These are phyloP conservation scores for Entophlyctis luteolus DNA, from an alignment of 192 early-diverging fungal genomes.

Conservation along the genomic window DNA sequence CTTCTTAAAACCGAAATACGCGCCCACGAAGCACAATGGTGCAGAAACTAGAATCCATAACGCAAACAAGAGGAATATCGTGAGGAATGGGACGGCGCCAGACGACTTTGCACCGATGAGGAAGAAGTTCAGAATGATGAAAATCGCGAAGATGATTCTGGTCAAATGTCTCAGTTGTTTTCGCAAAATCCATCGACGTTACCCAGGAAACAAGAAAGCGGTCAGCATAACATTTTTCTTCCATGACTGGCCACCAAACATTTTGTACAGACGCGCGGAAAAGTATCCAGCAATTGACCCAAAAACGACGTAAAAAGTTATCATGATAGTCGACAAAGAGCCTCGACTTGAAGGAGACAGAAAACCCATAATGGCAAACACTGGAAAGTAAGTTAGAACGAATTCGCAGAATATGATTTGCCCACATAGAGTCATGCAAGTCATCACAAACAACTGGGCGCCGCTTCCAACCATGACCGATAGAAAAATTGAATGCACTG, in stretches of 20 bases:
- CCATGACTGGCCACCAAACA: conserved; percentile 87
- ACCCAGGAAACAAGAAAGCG: conserved; percentile 78
- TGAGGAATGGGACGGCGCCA: conserved; percentile 85
- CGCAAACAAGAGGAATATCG: conserved; percentile 69
- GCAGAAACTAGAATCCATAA: conserved; percentile 79
- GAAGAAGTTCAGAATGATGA: conserved; percentile 79
- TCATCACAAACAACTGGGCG: conserved; percentile 54
- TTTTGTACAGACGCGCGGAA: conserved; percentile 87
- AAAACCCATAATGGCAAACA: conserved; percentile 93
- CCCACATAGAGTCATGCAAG: conserved; percentile 51
- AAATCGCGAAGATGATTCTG: conserved; percentile 53
- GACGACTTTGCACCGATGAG: conserved; percentile 83
- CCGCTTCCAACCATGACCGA: conserved; percentile 56
- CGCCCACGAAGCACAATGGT: conserved; percentile 78
- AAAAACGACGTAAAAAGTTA: conserved; percentile 88
- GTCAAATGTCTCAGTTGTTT: neutral
- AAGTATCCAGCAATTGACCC: conserved; percentile 83
- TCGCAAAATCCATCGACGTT: conserved; percentile 21
- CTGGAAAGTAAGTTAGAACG: conserved; percentile 20
- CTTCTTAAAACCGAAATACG: conserved; percentile 79
- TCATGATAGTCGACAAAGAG: conserved; percentile 87
- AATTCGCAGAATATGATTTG: neutral
- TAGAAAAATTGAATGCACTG: conserved; percentile 42
- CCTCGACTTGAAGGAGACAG: conserved; percentile 81
- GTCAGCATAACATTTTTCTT: conserved; percentile 78